phyloP scores from a whole-genome alignment of 2,329 filamentous ascomycete genomes.

The Epichloe glyceriae region DNA sequence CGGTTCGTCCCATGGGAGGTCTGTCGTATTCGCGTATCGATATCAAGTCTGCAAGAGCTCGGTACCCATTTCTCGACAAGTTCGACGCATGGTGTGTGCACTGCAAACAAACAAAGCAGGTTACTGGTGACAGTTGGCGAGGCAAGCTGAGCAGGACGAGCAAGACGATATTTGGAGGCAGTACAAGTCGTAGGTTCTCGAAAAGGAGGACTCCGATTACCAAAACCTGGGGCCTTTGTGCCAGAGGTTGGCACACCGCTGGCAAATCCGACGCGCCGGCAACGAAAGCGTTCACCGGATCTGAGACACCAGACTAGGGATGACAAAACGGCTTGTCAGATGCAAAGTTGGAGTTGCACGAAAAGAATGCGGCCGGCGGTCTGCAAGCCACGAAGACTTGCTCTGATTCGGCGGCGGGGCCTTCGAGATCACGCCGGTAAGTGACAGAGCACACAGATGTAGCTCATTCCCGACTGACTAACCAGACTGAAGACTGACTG shows the following conservation, averaged over 20 bases:
- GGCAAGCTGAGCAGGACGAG: neutral
- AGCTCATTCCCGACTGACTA: neutral
- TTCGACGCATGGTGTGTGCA: conserved; percentile 5
- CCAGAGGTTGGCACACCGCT: neutral
- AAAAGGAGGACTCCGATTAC: neutral
- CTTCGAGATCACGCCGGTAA: neutral
- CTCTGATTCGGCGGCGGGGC: neutral
- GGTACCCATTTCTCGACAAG: neutral
- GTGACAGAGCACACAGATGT: neutral
- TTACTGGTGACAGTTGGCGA: neutral
- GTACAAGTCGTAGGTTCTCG: neutral
- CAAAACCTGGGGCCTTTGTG: neutral
- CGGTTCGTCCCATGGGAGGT: conserved; percentile 1
- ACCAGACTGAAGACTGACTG: neutral
- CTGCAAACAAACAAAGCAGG: neutral
- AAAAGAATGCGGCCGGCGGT: neutral
- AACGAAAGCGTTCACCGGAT: neutral
- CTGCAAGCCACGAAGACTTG: conserved; percentile 1
- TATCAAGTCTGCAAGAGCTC: conserved; percentile 6
- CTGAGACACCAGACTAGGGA: neutral
- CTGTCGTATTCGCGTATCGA: neutral
- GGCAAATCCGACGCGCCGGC: neutral
- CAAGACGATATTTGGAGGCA: neutral
- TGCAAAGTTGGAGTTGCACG: neutral
- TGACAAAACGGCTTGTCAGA: neutral